Base-by-base conservation (phyloP, 2,329 filamentous ascomycete species). In the Botryotinia globosa region DNA sequence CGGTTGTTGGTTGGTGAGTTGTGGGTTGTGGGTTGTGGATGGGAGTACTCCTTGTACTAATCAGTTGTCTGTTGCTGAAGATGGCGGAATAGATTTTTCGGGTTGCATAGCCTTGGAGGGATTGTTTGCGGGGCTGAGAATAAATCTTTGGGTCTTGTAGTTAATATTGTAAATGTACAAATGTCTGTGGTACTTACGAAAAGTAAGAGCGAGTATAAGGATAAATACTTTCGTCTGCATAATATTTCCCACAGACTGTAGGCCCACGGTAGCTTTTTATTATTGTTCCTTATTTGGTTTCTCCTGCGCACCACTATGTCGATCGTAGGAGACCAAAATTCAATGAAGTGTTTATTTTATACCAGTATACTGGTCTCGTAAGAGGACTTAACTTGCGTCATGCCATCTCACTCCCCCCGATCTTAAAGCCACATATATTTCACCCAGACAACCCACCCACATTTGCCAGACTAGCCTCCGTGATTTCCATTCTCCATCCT, bases 301-400 rank as follows among this genome's bases (percentile, higher is more conserved):
- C 16, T 18, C 1, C 16, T 44, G n/a, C 3, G 12, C 12, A 51
- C 48, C 12, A 12, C 48, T 16, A 2, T 54, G 12, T 16, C 1
- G 12, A 54, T 29, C 2, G 1, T 5, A 51, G 10, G 4, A 14
- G 1, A n/a, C 12, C 0, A n/a, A 51, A 6, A 12, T 1, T 51
- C 48, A n/a, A 51, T 2, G 4, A 51, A 6, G 10, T 12, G 48
- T n/a, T 0, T n/a, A 3, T 51, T 25, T n/a, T 51, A 51, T 25
- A 9, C 4, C 10, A 51, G 4, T 51, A 51, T n/a, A n/a, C 4
- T 14, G 10, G 48, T 51, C 48, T 4, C 4, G 48, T 51, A 4
- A 51, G 12, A 51, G 4, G 1, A 25, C 0, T n/a, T 12, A 51
- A n/a, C 25, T n/a, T 51, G 4, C 22, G 1, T 37, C 34, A 2